Evolutionary conservation across 106 monocot species (phyloP), one percentile per base, ranked within the genome.

Genomic region (Apostasia ramifera): DNA sequence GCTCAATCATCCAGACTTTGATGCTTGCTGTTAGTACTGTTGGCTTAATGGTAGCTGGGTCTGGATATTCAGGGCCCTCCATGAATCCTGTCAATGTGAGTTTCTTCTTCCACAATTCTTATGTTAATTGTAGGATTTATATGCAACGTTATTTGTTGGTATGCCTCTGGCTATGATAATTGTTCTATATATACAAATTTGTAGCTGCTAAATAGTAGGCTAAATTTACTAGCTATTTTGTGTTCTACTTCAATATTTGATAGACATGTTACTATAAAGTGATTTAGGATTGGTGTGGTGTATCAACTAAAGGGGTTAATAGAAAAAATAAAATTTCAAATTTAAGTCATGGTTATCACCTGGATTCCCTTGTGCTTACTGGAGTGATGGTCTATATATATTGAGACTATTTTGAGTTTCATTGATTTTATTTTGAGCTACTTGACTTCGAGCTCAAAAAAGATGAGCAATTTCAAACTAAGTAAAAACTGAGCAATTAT

Each of bases 81-180:
- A 72, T 86, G 76, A 86, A 86, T 62, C 86, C 86, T 53, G 86
- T 70, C 46, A 86, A 86, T 62, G 86, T 86, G 48, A 86, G 69
- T 56, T 49, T 65, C 26, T 8, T 65, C 26, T 49, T 65, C 8
- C 48, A 65, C 48, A 6, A 6, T 5, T 14, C 15, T 14, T 1
- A 47, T 64, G 50, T 50, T 50, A 50, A 50, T 50, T 50, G 6
- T 50, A 4, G 50, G 6, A 50, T 50, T 50, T 5, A 8, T 50
- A 50, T 4, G 8, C 4, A 50, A 50, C 8, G 8, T 50, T 5
- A 50, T 50, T 5, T 4, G 50, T 50, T 50, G 50, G 4, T 50
- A 50, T 26, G 26, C 4, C 50, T 50, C 8, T 50, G 50, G 50
- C 50, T 26, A 26, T 26, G 26, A 50, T 50, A 8, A 50, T 4